Evolutionary conservation across 768 basidiomycete species (phyloP), one percentile per base, ranked within the genome.

Genomic region (Collybia nuda): DNA sequence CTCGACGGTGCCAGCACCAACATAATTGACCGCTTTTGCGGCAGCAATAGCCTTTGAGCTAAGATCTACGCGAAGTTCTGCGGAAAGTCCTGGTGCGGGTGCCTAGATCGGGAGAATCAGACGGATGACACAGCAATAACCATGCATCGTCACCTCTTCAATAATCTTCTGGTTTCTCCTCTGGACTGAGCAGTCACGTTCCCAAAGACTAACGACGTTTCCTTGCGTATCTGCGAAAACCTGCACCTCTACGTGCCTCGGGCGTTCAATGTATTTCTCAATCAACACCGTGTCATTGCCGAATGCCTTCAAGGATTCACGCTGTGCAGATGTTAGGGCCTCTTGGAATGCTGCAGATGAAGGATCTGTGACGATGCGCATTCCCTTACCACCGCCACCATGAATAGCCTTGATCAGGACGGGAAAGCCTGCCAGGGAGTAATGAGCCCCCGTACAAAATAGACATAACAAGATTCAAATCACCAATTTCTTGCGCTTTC

Each of bases 361-460:
- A 19, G 80, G 70, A 17, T 70, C 69, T 11, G 67, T 69, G 2
- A 93, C 91, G 8, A 83, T 84, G 38, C 93, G 86, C 93, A 97
- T 97, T 38, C 94, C 94, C 65, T 97, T 97, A 1, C 94, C 95
- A 5, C 94, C 94, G 15, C 94, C 95, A 21, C 95, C 94, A 56
- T 95, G 88, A 40, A 94, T 87, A n/a, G 94, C 95, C 63, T 98
- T 98, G 69, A 98, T 97, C 23, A 98, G 74, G 2, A 96, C 89
- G 22, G 94, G 94, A 62, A 90, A 96, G 9, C 89, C 88, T 87
- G 37, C 11, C 2, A 28, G 8, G 21, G 11, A 32, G 38, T 19
- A 47, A 14, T 32, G 21, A 45, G 51, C 19, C 15, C 15, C 14
- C 39, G 38, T n/a, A 47, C 22, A 40, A 49, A 37, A 39, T 24